phyloP scores from a whole-genome alignment of 148 eudicot species.

The Heliosperma pusillum region DNA sequence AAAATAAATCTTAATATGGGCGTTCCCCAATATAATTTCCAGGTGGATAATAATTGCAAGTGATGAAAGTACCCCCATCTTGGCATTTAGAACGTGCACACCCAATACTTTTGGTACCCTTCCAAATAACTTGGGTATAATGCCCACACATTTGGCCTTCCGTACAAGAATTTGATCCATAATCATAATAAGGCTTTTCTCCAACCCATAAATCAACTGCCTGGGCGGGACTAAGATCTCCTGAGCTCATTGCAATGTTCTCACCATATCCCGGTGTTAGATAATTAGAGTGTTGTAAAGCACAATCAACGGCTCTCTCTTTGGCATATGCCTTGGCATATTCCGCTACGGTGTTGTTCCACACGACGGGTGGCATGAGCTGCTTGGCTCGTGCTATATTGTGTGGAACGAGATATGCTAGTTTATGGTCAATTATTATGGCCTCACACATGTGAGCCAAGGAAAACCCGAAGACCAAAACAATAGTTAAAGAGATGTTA shows the following conservation, averaged over 20 bases:
- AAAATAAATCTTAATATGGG: conserved; percentile 38
- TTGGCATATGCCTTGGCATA: conserved; percentile 38
- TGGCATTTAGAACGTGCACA: conserved; percentile 48
- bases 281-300: conserved; percentile 34
- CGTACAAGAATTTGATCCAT: conserved; percentile 36
- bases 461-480: conserved; percentile 22
- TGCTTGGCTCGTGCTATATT: conserved; percentile 40
- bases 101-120: conserved; percentile 39
- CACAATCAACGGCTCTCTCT: conserved; percentile 43
- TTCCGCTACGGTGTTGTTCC: conserved; percentile 44
- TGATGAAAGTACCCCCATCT: conserved; percentile 41
- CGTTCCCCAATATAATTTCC: conserved; percentile 43
- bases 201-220: conserved; percentile 45
- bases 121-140: conserved; percentile 59
- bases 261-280: conserved; percentile 41
- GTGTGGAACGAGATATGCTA: conserved; percentile 29
- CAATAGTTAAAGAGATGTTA: conserved; percentile 20
- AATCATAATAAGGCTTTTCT: conserved; percentile 40
- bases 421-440: neutral
- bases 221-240: conserved; percentile 21
- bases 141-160: conserved; percentile 40
- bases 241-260: conserved; percentile 41
- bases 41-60: conserved; percentile 58
- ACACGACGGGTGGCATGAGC: conserved; percentile 32
- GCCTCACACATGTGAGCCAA: conserved; percentile 2